Evolutionary conservation across 805 yeast genomes (phyloP).

Genomic region (Cyberlindnera meyerae): DNA sequence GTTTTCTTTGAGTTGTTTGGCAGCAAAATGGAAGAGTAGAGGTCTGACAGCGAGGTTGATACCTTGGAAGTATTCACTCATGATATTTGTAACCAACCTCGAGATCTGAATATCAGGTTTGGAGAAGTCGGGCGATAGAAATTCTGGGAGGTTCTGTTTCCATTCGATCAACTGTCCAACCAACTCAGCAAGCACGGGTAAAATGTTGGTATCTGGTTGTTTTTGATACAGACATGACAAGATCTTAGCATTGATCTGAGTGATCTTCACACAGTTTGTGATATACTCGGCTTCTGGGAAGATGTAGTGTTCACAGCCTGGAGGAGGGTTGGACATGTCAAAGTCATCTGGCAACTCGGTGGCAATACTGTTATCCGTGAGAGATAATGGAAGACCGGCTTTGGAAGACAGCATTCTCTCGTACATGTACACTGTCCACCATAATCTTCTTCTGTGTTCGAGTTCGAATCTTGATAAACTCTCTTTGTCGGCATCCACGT

Average conservation of each 20-base stretch:
- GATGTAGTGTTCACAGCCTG: constrained; percentile 58
- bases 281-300: constrained; percentile 78
- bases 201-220: constrained; percentile 70
- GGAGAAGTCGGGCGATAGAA: constrained; percentile 60
- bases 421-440: constrained; percentile 83
- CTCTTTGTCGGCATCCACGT: constrained; percentile 75
- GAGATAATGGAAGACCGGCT: constrained; percentile 73
- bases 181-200: constrained; percentile 66
- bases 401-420: constrained; percentile 82
- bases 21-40: constrained; percentile 67
- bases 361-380: constrained; percentile 78
- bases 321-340: constrained; percentile 58
- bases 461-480: constrained; percentile 61
- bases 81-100: constrained; percentile 63
- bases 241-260: constrained; percentile 73
- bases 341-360: constrained; percentile 72
- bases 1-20: constrained; percentile 53
- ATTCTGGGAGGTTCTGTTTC: constrained; percentile 62
- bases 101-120: constrained; percentile 48
- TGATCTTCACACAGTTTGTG: constrained; percentile 70
- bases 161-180: constrained; percentile 63
- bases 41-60: constrained; percentile 77
- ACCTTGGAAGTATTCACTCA: constrained; percentile 83
- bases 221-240: constrained; percentile 65
- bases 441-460: constrained; percentile 77